Evolutionary conservation across 805 yeast genomes (phyloP).

Genomic region (Teunomyces aglyptinius): DNA sequence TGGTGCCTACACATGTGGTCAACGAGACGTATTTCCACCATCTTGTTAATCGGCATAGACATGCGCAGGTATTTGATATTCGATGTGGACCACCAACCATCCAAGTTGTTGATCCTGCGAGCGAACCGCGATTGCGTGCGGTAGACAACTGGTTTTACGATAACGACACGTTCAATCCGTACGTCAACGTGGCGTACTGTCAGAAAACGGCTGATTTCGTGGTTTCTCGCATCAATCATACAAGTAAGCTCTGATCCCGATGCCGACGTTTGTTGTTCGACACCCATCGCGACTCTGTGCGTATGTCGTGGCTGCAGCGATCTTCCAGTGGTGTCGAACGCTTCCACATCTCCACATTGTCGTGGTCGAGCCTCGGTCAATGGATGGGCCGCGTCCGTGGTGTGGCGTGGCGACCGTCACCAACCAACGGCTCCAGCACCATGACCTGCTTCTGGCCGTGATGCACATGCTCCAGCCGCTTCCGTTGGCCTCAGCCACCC

Average conservation of each 20-base stretch:
- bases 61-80: background rate
- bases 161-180: background rate
- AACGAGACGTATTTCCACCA: background rate
- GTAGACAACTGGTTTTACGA: background rate
- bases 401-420: constrained; percentile 25
- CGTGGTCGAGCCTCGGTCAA: background rate
- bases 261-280: background rate
- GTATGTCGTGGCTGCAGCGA: background rate
- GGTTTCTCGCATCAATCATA: background rate
- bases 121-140: background rate
- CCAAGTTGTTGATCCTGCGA: background rate
- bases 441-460: constrained; percentile 6
- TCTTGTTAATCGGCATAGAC: background rate
- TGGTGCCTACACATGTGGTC: background rate
- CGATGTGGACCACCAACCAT: background rate
- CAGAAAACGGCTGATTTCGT: background rate
- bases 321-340: background rate
- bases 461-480: constrained; percentile 5
- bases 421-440: constrained; percentile 10
- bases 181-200: background rate
- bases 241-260: background rate
- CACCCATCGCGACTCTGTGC: background rate
- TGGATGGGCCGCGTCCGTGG: constrained; percentile 18
- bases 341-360: background rate
- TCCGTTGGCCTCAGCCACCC: background rate